phyloP scores from a whole-genome alignment of 805 yeast species.

The Babjeviella inositovora region DNA sequence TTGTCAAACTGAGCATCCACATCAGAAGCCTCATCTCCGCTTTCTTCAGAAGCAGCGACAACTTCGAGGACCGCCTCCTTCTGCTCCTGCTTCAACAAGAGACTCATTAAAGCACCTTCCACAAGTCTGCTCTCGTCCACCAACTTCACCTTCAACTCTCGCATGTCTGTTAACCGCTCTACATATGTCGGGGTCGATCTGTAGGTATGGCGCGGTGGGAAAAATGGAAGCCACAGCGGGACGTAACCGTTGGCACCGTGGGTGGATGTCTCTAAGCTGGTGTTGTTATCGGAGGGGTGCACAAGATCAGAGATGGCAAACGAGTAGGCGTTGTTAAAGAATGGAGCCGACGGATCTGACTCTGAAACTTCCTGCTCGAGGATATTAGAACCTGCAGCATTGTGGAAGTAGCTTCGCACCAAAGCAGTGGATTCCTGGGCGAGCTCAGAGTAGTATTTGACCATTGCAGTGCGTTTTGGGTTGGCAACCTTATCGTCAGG shows the following conservation, averaged over 20 bases:
- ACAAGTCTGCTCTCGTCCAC: constrained; percentile 73
- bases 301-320: constrained; percentile 37
- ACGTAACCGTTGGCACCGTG: constrained; percentile 24
- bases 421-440: too few species aligned
- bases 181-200: constrained; percentile 59
- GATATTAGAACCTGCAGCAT: too few species aligned
- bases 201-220: constrained; percentile 92
- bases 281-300: too few species aligned
- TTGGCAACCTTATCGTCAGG: too few species aligned
- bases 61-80: constrained; percentile 5
- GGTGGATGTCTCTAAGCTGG: too few species aligned
- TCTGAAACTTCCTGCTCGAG: too few species aligned
- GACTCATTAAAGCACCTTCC: constrained; percentile 50
- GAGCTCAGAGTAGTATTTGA: too few species aligned
- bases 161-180: constrained; percentile 50
- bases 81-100: constrained; percentile 11
- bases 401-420: too few species aligned
- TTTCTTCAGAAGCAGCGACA: constrained; percentile 2
- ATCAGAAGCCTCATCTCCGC: constrained; percentile 4
- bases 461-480: too few species aligned
- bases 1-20: constrained; percentile 1
- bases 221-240: constrained; percentile 68
- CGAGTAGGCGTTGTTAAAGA: constrained; percentile 31
- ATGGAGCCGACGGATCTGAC: constrained; percentile 37
- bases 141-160: constrained; percentile 49